Conservation (phyloP, 2,329 filamentous ascomycete genomes). For the Trichoderma sp. region DNA sequence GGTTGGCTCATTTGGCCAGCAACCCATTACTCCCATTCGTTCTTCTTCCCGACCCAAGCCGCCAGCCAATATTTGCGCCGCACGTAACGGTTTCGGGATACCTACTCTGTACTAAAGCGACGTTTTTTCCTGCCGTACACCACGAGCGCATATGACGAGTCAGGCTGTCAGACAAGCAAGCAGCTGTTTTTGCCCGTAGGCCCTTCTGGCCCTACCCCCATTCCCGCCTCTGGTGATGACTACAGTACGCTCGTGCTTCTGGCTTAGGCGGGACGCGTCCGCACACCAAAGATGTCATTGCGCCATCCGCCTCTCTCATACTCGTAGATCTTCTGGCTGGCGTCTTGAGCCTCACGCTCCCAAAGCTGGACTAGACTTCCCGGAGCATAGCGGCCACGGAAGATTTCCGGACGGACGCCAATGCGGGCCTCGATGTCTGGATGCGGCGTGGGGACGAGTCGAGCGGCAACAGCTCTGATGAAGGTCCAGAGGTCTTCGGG, state of each 20-base stretch:
- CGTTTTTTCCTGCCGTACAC: not conserved
- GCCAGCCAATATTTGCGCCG: slow-evolving; percentile 16
- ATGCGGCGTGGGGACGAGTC: slow-evolving; percentile 70
- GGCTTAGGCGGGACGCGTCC: not conserved
- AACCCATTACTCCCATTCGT: not conserved
- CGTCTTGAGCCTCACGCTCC: slow-evolving; percentile 74
- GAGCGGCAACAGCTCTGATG: slow-evolving; percentile 75
- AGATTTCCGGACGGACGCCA: slow-evolving; percentile 64
- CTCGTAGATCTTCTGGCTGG: slow-evolving; percentile 73
- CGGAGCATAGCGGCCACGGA: slow-evolving; percentile 83
- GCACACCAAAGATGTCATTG: slow-evolving; percentile 74
- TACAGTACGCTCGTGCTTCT: not conserved
- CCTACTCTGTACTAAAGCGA: slow-evolving; percentile 19
- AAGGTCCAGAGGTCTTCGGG: slow-evolving; percentile 81
- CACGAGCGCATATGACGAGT: slow-evolving; percentile 8
- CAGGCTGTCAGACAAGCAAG: not conserved
- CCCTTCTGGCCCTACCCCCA: not conserved
- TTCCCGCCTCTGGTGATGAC: not conserved
- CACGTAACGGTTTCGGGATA: slow-evolving; percentile 16
- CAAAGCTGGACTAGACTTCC: slow-evolving; percentile 89
- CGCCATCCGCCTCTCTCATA: slow-evolving; percentile 73
- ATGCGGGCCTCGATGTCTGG: slow-evolving; percentile 75
- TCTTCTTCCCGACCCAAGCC: slow-evolving; percentile 1
- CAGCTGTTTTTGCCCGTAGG: not conserved
- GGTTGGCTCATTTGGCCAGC: not conserved